A percentile compares a stretch with the other conserved stretches of the same genome.
These are phyloP conservation scores for Colletotrichum echinochloae DNA, from an alignment of 2,329 filamentous ascomycete genomes.

Conservation along the genomic window DNA sequence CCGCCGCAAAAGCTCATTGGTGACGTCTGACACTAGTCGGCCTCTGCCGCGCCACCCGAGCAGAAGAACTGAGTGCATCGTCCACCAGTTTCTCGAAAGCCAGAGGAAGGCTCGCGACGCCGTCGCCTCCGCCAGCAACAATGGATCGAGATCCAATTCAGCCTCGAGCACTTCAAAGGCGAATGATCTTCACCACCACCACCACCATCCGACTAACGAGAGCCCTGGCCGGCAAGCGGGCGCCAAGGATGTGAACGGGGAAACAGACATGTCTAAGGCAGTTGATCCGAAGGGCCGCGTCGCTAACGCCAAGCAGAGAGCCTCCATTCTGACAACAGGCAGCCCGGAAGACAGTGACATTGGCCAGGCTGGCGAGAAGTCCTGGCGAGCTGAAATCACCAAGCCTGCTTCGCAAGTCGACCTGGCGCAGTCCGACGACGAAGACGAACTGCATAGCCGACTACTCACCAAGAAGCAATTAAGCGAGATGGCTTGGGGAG, in stretches of 20 bases:
- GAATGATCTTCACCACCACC: conserved; percentile 42
- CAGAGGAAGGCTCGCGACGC: conserved; percentile 57
- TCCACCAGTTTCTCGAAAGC: conserved; percentile 73
- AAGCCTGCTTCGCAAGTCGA: conserved; percentile 57
- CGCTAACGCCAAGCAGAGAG: conserved; percentile 75
- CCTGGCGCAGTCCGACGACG: conserved; percentile 47
- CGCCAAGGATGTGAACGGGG: conserved; percentile 43
- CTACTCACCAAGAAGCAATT: conserved; percentile 94
- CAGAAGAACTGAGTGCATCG: conserved; percentile 69
- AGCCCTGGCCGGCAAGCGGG: conserved; percentile 36
- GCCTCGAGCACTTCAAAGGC: conserved; percentile 34
- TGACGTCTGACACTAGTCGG: conserved; percentile 59
- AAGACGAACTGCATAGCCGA: conserved; percentile 65
- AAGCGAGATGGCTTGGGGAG: conserved; percentile 96
- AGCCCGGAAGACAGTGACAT: conserved; percentile 56
- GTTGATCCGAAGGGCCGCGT: conserved; percentile 59
- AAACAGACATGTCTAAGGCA: conserved; percentile 46
- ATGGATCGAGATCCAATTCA: conserved; percentile 41
- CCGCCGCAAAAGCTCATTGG: conserved; percentile 75
- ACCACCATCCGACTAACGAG: conserved; percentile 47
- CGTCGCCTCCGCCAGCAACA: conserved; percentile 43
- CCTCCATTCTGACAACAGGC: conserved; percentile 67
- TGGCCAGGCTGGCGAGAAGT: conserved; percentile 68
- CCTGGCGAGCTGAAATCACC: conserved; percentile 64
- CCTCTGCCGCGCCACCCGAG: conserved; percentile 51